Conservation (phyloP, 768 basidiomycete genomes). For the Cystofilobasidium capitatum region DNA sequence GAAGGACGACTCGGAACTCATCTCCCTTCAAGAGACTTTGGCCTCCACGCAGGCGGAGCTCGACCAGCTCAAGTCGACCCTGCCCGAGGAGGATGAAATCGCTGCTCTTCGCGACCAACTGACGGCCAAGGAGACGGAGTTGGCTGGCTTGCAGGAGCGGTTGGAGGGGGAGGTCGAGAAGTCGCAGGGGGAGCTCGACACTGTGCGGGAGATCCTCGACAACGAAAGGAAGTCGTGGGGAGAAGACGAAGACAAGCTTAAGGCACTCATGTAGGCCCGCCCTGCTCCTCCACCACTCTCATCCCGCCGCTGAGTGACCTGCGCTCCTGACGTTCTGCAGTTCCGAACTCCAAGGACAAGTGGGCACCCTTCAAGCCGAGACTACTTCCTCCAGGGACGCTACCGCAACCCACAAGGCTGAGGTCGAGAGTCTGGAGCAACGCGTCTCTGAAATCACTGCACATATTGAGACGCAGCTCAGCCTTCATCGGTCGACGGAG, state of each 20-base stretch:
- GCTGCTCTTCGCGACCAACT: not conserved
- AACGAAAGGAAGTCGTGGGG: not conserved
- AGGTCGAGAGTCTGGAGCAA: conserved; percentile 3
- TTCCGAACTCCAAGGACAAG: no score
- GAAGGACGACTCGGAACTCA: not conserved
- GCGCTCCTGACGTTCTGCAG: no score
- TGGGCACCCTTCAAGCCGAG: no score
- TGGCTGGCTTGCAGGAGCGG: not conserved
- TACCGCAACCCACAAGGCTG: not conserved
- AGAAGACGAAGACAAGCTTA: conserved; percentile 1
- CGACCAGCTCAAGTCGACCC: conserved; percentile 1
- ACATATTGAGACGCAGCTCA: no score
- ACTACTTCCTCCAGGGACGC: not conserved
- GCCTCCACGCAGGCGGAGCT: not conserved
- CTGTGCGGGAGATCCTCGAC: conserved; percentile 1
- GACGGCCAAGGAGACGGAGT: not conserved
- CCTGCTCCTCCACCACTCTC: not conserved
- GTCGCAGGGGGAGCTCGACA: conserved; percentile 1
- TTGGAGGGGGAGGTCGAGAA: conserved; percentile 11
- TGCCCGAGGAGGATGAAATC: conserved; percentile 11
- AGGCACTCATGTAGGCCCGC: not conserved
- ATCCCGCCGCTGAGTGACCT: no score
- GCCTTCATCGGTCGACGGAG: no score
- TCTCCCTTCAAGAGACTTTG: not conserved
- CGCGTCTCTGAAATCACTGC: no score